phyloP scores from a whole-genome alignment of 2,329 filamentous ascomycete genomes.

The Orbilia quercus region DNA sequence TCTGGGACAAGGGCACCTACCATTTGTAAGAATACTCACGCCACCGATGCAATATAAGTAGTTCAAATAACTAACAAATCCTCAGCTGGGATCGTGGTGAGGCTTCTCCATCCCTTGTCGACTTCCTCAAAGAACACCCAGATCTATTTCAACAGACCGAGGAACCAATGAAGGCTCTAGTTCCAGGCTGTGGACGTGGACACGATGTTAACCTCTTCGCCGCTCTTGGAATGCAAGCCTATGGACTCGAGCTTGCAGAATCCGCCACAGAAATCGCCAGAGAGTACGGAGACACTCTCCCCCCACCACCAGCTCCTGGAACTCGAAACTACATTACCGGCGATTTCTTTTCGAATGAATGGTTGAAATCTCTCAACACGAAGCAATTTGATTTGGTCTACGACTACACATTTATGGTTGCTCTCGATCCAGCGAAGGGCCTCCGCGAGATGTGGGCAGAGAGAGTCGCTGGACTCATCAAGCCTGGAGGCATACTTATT shows the following conservation, averaged over 20 bases:
- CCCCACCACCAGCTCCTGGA: conserved; percentile 27
- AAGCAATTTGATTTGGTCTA: conserved; percentile 66
- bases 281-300: conserved; percentile 32
- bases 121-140: conserved; percentile 66
- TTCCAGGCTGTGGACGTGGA: conserved; percentile 82
- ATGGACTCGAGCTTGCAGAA: conserved; percentile 76
- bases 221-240: conserved; percentile 79
- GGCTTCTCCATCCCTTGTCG: conserved; percentile 68
- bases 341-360: conserved; percentile 44
- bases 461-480: conserved; percentile 64
- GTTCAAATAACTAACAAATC: conserved; percentile 10
- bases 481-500: conserved; percentile 61
- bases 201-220: conserved; percentile 82
- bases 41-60: not conserved
- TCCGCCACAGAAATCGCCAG: conserved; percentile 64
- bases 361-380: conserved; percentile 32
- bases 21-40: conserved; percentile 33
- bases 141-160: conserved; percentile 60
- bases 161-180: conserved; percentile 69
- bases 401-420: conserved; percentile 70
- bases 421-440: conserved; percentile 67
- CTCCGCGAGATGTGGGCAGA: conserved; percentile 69
- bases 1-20: conserved; percentile 48
- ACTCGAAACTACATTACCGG: conserved; percentile 37
- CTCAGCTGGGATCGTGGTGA: conserved; percentile 69